Conservation (phyloP, 108 stramenopile genomes). For the Craspedostauros australis region DNA sequence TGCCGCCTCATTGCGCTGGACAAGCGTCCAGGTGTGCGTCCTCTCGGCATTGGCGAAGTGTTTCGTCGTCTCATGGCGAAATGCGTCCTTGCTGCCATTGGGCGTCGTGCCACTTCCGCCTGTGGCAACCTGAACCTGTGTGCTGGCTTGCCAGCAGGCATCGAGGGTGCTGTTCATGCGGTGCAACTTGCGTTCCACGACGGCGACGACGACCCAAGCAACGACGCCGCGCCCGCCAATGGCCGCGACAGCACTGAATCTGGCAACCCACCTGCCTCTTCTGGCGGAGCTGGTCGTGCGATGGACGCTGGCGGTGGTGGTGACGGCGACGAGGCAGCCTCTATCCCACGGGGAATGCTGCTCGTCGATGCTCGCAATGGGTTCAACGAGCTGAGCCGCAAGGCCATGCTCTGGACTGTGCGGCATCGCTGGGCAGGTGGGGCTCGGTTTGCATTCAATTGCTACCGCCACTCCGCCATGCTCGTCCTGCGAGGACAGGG, state of each 20-base stretch:
- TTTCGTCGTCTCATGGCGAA: constrained; percentile 20
- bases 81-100: constrained; percentile 2
- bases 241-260: neutral
- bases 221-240: no score
- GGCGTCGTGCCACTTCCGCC: constrained; percentile 9
- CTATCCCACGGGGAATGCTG: neutral
- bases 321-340: no score
- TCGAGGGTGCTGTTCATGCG: constrained; percentile 32
- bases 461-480: constrained; percentile 13
- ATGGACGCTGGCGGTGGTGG: neutral
- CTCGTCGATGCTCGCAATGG: constrained; percentile 25
- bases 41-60: constrained; percentile 25
- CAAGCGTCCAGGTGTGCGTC: constrained; percentile 34
- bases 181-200: no score
- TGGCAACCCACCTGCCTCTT: neutral
- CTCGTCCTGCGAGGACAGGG: constrained; percentile 9
- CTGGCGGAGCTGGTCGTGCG: neutral
- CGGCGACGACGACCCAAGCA: no score
- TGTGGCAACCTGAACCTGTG: constrained; percentile 27
- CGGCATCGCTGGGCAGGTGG: constrained; percentile 23
- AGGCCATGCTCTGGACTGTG: constrained; percentile 31
- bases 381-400: constrained; percentile 21
- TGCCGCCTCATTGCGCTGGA: constrained; percentile 23
- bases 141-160: constrained; percentile 25
- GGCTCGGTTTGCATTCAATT: constrained; percentile 22